phyloP scores from a whole-genome alignment of 169 alveolate species.

The Toxoplasma gondii region DNA sequence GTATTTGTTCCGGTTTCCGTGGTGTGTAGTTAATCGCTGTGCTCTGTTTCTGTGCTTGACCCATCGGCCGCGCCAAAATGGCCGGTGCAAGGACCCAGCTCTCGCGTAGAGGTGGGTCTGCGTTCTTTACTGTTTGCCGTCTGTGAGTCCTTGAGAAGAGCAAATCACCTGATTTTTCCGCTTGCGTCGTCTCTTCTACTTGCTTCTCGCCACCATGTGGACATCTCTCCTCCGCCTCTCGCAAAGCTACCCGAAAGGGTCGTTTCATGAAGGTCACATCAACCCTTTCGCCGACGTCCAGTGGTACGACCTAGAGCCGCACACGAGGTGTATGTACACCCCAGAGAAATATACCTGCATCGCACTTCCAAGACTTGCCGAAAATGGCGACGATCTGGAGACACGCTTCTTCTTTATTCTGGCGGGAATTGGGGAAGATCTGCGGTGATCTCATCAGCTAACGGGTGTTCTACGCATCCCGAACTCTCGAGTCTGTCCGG shows the following conservation, averaged over 20 bases:
- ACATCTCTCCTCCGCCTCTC: not conserved
- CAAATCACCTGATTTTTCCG: not conserved
- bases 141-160: not conserved
- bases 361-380: not conserved
- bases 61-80: not conserved
- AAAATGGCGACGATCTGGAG: no score
- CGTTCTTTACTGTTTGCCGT: not conserved
- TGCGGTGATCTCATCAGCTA: not conserved
- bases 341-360: not conserved
- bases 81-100: not conserved
- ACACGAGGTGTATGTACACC: not conserved
- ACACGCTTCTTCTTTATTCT: not conserved
- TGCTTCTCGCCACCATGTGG: constrained; percentile 23
- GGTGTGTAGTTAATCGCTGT: no score
- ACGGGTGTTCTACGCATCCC: not conserved
- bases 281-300: constrained; percentile 89
- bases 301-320: constrained; percentile 73
- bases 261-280: constrained; percentile 82
- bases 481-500: not conserved
- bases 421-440: not conserved
- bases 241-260: constrained; percentile 74
- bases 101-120: not conserved
- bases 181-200: not conserved
- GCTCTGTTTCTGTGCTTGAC: no score
- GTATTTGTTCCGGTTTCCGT: no score